A percentile compares a stretch with the other conserved stretches of the same genome.
These are phyloP conservation scores for Isatis lusitanica DNA, from an alignment of 441 rosid species.

Conservation along the genomic window DNA sequence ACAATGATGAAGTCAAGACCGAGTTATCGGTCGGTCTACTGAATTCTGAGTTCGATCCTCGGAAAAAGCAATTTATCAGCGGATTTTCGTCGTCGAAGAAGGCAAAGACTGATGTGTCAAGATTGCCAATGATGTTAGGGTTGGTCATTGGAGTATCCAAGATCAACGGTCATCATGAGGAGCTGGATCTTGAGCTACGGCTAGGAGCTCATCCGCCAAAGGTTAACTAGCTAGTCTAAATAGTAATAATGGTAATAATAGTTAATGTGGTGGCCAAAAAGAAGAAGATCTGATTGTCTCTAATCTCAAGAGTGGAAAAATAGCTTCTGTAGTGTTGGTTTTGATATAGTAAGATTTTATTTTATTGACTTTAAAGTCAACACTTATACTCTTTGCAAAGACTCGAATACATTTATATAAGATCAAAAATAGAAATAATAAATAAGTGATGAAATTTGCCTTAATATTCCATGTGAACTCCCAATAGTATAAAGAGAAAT, in stretches of 20 bases:
- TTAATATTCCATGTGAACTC: not conserved
- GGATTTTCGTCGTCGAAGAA: slow-evolving; percentile 20
- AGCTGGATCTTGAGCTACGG: slow-evolving; percentile 93
- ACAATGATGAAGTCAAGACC: slow-evolving; percentile 39
- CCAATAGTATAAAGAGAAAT: not conserved
- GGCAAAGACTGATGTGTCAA: slow-evolving; percentile 32
- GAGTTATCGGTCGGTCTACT: slow-evolving; percentile 47
- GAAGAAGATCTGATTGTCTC: slow-evolving; percentile 25
- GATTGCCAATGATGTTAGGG: slow-evolving; percentile 35
- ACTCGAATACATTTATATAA: not conserved
- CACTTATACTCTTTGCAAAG: not conserved
- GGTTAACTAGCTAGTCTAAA: slow-evolving; percentile 35
- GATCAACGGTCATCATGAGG: slow-evolving; percentile 48
- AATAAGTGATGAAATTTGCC: not conserved
- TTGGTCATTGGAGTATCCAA: slow-evolving; percentile 39
- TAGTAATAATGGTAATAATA: slow-evolving; percentile 18
- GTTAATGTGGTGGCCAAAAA: slow-evolving; percentile 26
- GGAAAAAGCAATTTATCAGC: slow-evolving; percentile 7
- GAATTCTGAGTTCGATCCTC: slow-evolving; percentile 31
- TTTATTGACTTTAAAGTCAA: slow-evolving; percentile 28
- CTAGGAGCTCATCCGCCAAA: slow-evolving; percentile 55
- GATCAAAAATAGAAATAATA: not conserved
- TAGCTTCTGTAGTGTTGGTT: slow-evolving; percentile 35
- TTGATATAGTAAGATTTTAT: slow-evolving; percentile 29
- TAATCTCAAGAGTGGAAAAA: slow-evolving; percentile 20